Conservation (phyloP, 192 early-diverging fungal species). For the Backusella macrospora region DNA sequence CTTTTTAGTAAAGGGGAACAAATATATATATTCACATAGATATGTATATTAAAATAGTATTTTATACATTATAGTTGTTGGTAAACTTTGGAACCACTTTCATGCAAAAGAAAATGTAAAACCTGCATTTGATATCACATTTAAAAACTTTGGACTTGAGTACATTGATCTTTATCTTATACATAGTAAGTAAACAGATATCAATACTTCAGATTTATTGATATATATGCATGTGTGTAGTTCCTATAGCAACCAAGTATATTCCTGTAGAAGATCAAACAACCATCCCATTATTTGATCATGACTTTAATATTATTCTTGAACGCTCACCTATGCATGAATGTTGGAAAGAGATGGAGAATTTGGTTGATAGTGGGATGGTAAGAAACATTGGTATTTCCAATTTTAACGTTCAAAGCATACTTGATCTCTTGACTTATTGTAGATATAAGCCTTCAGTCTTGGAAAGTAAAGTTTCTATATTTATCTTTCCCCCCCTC, state of each 20-base stretch:
- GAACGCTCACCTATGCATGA: slow-evolving; percentile 56
- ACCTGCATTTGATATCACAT: slow-evolving; percentile 51
- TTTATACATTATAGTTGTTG: slow-evolving; percentile 28
- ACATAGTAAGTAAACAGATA: slow-evolving; percentile 49
- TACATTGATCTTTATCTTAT: slow-evolving; percentile 74
- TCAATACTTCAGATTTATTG: neutral
- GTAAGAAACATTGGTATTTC: slow-evolving; percentile 68
- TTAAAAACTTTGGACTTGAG: slow-evolving; percentile 53
- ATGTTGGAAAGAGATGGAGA: slow-evolving; percentile 76
- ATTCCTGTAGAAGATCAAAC: slow-evolving; percentile 48
- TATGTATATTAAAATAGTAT: neutral
- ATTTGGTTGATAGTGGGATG: slow-evolving; percentile 59
- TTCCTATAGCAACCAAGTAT: slow-evolving; percentile 52
- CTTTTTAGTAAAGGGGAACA: neutral
- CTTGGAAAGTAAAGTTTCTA: slow-evolving; percentile 49
- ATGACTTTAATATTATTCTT: slow-evolving; percentile 32
- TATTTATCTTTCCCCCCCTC: too few species aligned
- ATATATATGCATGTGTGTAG: slow-evolving; percentile 5
- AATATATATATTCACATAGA: neutral
- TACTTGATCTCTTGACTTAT: slow-evolving; percentile 59
- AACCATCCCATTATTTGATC: slow-evolving; percentile 42
- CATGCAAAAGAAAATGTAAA: slow-evolving; percentile 57
- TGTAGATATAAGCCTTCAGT: slow-evolving; percentile 67
- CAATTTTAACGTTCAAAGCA: slow-evolving; percentile 56
- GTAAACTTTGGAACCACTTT: slow-evolving; percentile 66